Conservation (phyloP, 2,329 filamentous ascomycete genomes). For the Tetracladium maxilliforme region DNA sequence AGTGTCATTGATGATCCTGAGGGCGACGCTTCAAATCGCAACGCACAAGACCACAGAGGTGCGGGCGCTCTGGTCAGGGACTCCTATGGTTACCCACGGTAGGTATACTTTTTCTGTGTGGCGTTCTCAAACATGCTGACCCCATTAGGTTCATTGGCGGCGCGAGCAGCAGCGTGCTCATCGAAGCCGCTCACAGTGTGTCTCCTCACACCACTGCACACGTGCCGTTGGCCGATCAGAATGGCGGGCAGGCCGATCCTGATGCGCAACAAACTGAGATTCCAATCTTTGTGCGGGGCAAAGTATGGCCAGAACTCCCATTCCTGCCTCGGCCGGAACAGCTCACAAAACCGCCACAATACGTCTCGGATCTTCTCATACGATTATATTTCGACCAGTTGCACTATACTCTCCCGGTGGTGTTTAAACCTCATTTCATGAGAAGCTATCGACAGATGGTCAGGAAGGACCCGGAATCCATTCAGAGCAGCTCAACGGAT, state of each 20-base stretch:
- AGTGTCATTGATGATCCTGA: too few relatives aligned
- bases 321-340: conserved; percentile 11
- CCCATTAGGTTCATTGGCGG: conserved; percentile 13
- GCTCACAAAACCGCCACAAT: conserved; percentile 12
- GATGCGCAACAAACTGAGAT: conserved; percentile 8
- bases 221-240: not conserved
- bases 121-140: too few relatives aligned
- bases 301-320: conserved; percentile 12
- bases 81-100: too few relatives aligned
- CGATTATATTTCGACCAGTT: conserved; percentile 14
- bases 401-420: conserved; percentile 15
- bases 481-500: conserved; percentile 6
- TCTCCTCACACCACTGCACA: conserved; percentile 3
- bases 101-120: too few relatives aligned
- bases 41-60: too few relatives aligned
- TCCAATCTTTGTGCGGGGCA: conserved; percentile 12
- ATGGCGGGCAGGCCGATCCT: not conserved
- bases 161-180: conserved; percentile 11
- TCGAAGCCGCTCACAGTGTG: conserved; percentile 12
- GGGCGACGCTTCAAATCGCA: too few relatives aligned
- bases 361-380: conserved; percentile 13
- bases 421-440: too few relatives aligned
- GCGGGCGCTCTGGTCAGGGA: too few relatives aligned
- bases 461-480: conserved; percentile 12
- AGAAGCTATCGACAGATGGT: too few relatives aligned